Conservation (phyloP, 129 eudicot genomes). For the Kitagawia praeruptora region DNA sequence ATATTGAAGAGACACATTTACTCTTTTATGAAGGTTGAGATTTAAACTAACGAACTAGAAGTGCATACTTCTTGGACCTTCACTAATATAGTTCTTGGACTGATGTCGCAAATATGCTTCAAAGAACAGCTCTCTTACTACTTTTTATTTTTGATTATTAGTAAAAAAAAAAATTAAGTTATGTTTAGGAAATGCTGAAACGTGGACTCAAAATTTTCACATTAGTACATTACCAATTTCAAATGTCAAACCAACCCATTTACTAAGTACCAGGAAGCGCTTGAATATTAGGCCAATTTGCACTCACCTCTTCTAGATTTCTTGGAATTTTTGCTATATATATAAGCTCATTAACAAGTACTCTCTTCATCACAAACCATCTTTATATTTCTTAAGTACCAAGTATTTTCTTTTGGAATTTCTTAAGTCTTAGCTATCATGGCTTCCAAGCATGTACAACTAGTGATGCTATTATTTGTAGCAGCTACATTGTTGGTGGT, state of each 20-base stretch:
- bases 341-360: not conserved
- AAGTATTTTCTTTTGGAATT: no score
- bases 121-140: no score
- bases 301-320: not conserved
- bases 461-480: not conserved
- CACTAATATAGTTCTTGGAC: no score
- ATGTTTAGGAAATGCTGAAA: no score
- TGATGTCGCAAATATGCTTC: no score
- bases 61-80: no score
- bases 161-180: no score
- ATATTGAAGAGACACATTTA: no score
- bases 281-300: not conserved
- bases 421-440: not conserved
- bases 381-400: not conserved
- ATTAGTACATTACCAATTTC: not conserved
- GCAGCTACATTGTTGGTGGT: constrained; percentile 4
- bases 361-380: not conserved
- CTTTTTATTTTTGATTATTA: no score
- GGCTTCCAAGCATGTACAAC: not conserved
- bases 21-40: no score
- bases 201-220: not conserved
- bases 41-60: no score
- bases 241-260: not conserved
- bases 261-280: not conserved
- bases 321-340: not conserved